These are phyloP conservation scores for Fraxinus sp. DNA, from an alignment of 305 asterid species.

Conservation along the genomic window DNA sequence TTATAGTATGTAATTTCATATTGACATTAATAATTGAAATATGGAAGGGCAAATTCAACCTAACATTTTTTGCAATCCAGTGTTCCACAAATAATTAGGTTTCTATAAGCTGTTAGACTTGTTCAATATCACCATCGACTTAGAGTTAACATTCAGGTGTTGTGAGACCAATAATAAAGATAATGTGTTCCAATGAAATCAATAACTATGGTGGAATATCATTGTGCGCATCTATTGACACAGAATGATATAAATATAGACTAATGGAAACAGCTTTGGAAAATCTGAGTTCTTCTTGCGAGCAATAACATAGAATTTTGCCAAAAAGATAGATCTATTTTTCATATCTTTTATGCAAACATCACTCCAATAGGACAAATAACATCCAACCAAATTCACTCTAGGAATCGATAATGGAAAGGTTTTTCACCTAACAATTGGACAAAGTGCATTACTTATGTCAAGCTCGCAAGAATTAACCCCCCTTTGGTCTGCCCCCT, in stretches of 20 bases:
- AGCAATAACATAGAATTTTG: background rate
- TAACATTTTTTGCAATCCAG: background rate
- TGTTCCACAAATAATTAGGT: background rate
- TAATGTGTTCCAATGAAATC: background rate
- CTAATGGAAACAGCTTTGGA: background rate
- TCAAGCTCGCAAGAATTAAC: background rate
- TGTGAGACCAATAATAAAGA: background rate
- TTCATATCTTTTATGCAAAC: background rate
- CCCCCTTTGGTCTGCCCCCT: background rate
- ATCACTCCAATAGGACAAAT: background rate
- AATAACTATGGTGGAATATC: background rate
- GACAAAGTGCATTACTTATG: background rate
- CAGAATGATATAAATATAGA: background rate
- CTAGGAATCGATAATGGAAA: background rate
- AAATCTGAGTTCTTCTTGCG: background rate
- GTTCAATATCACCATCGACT: background rate
- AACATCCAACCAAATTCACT: background rate
- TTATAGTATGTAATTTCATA: background rate
- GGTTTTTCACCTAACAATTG: background rate
- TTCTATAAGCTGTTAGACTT: background rate
- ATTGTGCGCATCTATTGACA: background rate
- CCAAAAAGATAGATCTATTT: background rate
- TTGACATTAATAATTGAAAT: background rate
- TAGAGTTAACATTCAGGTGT: background rate
- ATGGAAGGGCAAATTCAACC: background rate